Base-by-base conservation (phyloP, 768 basidiomycete genomes). In the Pleurotus ostreatus region DNA sequence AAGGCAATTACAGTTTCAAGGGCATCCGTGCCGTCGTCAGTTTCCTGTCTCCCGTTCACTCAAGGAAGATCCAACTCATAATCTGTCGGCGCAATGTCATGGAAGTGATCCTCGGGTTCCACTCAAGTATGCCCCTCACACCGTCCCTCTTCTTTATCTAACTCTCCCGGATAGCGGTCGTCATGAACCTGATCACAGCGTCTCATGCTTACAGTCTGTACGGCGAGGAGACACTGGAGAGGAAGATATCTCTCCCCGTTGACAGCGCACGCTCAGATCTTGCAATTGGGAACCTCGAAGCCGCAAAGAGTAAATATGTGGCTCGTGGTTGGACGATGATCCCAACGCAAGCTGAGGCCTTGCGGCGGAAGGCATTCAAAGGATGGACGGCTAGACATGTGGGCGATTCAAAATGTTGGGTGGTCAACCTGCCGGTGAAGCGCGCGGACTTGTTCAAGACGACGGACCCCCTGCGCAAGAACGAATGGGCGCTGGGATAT, bases 161-260 rank as follows among this genome's bases (percentile, higher is more conserved):
- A n/a, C 5, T 53, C 12, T 26, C 30, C 12, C n/a, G 11, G 7
- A 3, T 51, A 16, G 76, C 75, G 1, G 70, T 70, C 41, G 76
- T 77, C 2, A 74, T 76, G 70, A 80, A 79, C 55, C 59, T 78
- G 1, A 76, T 80, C 55, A 65, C 72, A 1, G 68, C 65, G 57
- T 61, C 71, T 12, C 62, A 63, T 0, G 79, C 78, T 2, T 76
- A 74, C 49, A 66, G 71, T 0, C 58, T 76, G 4, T 78, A 71
- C 58, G 79, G 77, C 1, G 23, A 52, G 0, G 74, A 69, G 2
- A 79, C 77, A 1, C 74, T 77, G 46, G 70, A 40, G 37, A 38
- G 23, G 18, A 18, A 22, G 9, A 15, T 52, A n/a, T 38, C 49
- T 23, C 39, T 52, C 9, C 18, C 40, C 20, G 26, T 52, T 52